phyloP scores from a whole-genome alignment of 2,329 filamentous ascomycete species.

The Fusarium nelsonii region DNA sequence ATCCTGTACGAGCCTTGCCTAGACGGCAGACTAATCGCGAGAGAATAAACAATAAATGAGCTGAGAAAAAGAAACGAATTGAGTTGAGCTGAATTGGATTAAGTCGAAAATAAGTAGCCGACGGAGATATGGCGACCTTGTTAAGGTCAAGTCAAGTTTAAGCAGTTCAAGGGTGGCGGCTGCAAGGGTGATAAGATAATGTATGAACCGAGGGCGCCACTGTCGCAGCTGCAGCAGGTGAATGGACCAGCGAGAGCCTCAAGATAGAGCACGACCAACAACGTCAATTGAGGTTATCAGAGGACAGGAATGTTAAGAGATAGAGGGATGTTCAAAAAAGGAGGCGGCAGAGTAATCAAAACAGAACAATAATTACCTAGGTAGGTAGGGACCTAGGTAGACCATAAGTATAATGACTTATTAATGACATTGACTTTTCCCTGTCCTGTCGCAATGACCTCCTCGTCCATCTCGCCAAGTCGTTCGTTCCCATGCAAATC shows the following conservation, averaged over 20 bases:
- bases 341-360: constrained; percentile 21
- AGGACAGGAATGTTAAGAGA: constrained; percentile 39
- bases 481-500: constrained; percentile 18
- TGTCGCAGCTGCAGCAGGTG: constrained; percentile 25
- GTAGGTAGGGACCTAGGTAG: no score
- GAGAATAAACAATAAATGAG: neutral
- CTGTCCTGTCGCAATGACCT: constrained; percentile 37
- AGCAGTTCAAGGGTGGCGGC: neutral
- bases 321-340: constrained; percentile 26
- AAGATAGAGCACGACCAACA: constrained; percentile 31
- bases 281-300: constrained; percentile 25
- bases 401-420: neutral
- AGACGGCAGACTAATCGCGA: constrained; percentile 27
- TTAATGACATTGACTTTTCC: constrained; percentile 32
- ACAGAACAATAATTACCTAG: neutral
- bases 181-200: constrained; percentile 36
- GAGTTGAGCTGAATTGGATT: constrained; percentile 3
- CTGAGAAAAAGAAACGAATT: constrained; percentile 6
- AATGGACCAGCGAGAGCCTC: constrained; percentile 33
- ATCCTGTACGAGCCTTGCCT: constrained; percentile 48
- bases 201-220: constrained; percentile 22
- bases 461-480: constrained; percentile 32
- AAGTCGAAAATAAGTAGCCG: neutral
- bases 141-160: constrained; percentile 30
- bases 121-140: constrained; percentile 22